phyloP scores from a whole-genome alignment of 2,329 filamentous ascomycete species.

The Venturia oleaginea region DNA sequence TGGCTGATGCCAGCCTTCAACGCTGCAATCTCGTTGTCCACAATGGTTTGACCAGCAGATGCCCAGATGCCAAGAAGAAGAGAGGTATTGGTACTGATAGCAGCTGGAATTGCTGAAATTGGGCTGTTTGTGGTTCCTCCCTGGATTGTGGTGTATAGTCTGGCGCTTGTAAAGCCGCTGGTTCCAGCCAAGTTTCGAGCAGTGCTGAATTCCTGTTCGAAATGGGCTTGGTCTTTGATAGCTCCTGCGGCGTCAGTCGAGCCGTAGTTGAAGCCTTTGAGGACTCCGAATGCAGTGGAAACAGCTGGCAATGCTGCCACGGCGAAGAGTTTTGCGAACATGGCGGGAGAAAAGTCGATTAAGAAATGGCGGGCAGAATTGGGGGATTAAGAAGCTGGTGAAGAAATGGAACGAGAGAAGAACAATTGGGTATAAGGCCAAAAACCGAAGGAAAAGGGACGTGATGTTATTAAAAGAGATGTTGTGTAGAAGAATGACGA shows the following conservation, averaged over 20 bases:
- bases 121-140: conserved; percentile 53
- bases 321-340: conserved; percentile 26
- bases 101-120: conserved; percentile 67
- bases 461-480: neutral
- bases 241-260: conserved; percentile 51
- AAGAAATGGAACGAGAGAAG: neutral
- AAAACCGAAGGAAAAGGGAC: neutral
- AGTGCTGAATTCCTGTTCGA: conserved; percentile 59
- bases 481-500: neutral
- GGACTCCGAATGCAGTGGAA: conserved; percentile 25
- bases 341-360: too few relatives aligned
- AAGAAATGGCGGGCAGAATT: too few relatives aligned
- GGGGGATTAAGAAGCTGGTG: neutral
- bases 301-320: conserved; percentile 32
- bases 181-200: conserved; percentile 57
- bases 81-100: conserved; percentile 68
- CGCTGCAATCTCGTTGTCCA: conserved; percentile 66
- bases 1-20: conserved; percentile 58
- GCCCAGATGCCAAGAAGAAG: conserved; percentile 76
- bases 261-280: conserved; percentile 68
- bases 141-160: conserved; percentile 71
- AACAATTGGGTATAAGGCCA: neutral
- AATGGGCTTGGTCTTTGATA: conserved; percentile 54
- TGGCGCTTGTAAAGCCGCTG: conserved; percentile 57
- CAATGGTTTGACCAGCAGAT: conserved; percentile 34